Evolutionary conservation across 371 early-diverging fungal genomes (phyloP).

Genomic region (Nematocida homosporus): DNA sequence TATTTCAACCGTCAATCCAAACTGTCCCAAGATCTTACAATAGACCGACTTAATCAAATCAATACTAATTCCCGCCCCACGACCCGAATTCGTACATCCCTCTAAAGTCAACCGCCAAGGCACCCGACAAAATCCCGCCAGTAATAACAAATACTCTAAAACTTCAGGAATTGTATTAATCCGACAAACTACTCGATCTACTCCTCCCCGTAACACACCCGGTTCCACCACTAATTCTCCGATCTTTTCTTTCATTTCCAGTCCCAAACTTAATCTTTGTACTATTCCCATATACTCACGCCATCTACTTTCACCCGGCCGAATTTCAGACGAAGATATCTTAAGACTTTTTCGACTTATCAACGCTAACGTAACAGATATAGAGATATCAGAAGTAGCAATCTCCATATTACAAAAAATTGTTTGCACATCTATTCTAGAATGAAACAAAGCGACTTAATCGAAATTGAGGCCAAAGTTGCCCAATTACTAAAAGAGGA

Average conservation of each 20-base stretch:
- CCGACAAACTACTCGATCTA: not conserved
- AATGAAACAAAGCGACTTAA: slow-evolving; percentile 44
- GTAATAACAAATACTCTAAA: not conserved
- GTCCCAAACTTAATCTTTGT: not conserved
- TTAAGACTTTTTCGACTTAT: not conserved
- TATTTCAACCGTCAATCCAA: slow-evolving; percentile 46
- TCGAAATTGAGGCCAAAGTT: slow-evolving; percentile 38
- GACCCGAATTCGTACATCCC: not conserved
- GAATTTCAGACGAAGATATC: not conserved
- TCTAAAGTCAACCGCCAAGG: not conserved
- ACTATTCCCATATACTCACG: slow-evolving; percentile 3
- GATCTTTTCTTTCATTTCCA: not conserved
- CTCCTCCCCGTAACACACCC: slow-evolving; percentile 2
- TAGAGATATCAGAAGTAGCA: not conserved
- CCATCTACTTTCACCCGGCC: not conserved
- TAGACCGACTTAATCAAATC: slow-evolving; percentile 31
- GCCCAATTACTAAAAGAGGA: slow-evolving; percentile 10
- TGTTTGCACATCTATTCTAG: slow-evolving; percentile 50
- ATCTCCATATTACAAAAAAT: slow-evolving; percentile 47
- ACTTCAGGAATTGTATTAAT: not conserved
- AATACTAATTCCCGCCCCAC: not conserved
- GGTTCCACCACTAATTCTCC: not conserved
- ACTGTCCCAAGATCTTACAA: slow-evolving; percentile 31
- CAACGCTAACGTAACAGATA: not conserved
- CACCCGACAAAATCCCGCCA: not conserved